A percentile compares a stretch with the other conserved stretches of the same genome.
These are phyloP conservation scores for Lojkania enalia DNA, from an alignment of 2,329 filamentous ascomycete genomes.

Conservation along the genomic window DNA sequence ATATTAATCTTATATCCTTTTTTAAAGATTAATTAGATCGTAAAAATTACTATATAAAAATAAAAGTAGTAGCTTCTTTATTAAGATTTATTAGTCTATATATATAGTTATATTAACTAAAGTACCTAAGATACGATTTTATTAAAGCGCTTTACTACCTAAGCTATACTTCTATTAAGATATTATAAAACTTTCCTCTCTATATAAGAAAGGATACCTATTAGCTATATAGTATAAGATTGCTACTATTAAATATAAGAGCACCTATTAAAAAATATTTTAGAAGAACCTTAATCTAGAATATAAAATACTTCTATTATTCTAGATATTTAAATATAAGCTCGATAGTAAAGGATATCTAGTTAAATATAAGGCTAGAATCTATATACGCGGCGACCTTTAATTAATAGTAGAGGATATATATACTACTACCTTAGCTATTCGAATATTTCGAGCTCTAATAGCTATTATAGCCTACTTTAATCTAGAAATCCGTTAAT, in stretches of 20 bases:
- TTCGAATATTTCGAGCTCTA: conserved; percentile 16
- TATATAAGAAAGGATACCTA: conserved; percentile 1
- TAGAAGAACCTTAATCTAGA: too few species aligned
- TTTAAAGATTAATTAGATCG: conserved; percentile 1
- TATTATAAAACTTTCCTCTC: neutral
- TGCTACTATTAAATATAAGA: too few species aligned
- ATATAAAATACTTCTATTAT: too few species aligned
- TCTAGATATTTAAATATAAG: too few species aligned
- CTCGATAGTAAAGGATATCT: conserved; percentile 23
- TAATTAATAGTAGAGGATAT: too few species aligned
- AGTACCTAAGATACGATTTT: conserved; percentile 1
- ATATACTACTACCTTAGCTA: too few species aligned
- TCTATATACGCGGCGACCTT: too few species aligned
- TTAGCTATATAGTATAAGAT: neutral
- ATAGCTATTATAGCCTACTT: conserved; percentile 19
- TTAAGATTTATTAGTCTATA: conserved; percentile 3
- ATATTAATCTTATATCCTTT: neutral
- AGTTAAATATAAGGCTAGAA: conserved; percentile 9
- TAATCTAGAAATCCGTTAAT: too few species aligned
- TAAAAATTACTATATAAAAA: neutral
- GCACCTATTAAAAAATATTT: conserved; percentile 12
- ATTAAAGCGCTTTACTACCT: neutral
- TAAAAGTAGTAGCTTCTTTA: conserved; percentile 3
- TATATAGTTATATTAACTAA: neutral
- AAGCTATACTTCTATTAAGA: conserved; percentile 2